Percentiles rank a stretch among this genome's conserved stretches.
Conservation (phyloP, 1,284 basidiomycete genomes). For the Irpex sp. region DNA sequence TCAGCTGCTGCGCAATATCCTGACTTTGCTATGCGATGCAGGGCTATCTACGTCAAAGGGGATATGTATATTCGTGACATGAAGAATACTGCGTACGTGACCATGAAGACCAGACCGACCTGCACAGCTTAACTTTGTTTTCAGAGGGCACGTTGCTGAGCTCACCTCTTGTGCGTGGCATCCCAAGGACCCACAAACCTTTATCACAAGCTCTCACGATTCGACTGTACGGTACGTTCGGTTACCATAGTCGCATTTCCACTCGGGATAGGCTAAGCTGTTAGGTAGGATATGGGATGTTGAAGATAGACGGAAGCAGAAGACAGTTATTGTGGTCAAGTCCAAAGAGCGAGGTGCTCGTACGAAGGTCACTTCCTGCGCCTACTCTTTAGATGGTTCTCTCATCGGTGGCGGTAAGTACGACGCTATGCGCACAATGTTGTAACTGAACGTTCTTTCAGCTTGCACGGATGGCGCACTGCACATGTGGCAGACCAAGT, state of each 20-base stretch:
- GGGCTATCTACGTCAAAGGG: constrained; percentile 88
- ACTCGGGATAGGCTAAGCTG: constrained; percentile 4
- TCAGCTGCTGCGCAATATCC: not conserved
- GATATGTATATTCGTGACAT: constrained; percentile 98
- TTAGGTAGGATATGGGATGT: constrained; percentile 85
- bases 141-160: constrained; percentile 92
- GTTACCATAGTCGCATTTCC: not conserved
- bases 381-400: constrained; percentile 83
- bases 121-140: constrained; percentile 6
- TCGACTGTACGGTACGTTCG: constrained; percentile 80
- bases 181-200: constrained; percentile 77
- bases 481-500: constrained; percentile 90
- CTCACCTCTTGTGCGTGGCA: constrained; percentile 90
- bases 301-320: constrained; percentile 86
- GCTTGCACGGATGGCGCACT: constrained; percentile 89
- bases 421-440: not conserved
- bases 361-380: constrained; percentile 87
- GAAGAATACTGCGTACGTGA: constrained; percentile 86
- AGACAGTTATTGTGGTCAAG: constrained; percentile 92
- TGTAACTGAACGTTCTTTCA: constrained; percentile 26
- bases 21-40: constrained; percentile 24
- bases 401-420: constrained; percentile 81
- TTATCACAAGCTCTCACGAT: constrained; percentile 94
- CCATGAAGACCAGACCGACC: constrained; percentile 14
- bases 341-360: constrained; percentile 94